Evolutionary conservation across 2,329 filamentous ascomycete genomes (phyloP).

Genomic region (Trichoderma afroharzianum): DNA sequence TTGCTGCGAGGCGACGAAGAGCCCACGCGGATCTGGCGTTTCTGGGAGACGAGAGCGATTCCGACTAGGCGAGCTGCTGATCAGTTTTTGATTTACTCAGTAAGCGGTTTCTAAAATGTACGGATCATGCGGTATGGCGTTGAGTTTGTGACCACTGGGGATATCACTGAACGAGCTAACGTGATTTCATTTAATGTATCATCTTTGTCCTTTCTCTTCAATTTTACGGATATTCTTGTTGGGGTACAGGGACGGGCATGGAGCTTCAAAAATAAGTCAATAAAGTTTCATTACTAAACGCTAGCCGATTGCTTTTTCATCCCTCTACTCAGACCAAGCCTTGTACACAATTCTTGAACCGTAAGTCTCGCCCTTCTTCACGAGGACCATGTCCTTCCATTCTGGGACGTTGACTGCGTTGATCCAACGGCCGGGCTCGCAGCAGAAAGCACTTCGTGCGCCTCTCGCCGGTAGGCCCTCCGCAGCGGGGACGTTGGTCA

Average conservation of each 20-base stretch:
- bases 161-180: not conserved
- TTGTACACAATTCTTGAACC: conserved; percentile 79
- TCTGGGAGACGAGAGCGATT: conserved; percentile 66
- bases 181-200: not conserved
- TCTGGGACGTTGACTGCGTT: conserved; percentile 80
- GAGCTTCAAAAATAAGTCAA: not conserved
- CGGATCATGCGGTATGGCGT: not conserved
- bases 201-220: not conserved
- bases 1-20: conserved; percentile 45
- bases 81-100: not conserved
- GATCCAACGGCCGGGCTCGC: conserved; percentile 87
- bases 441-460: conserved; percentile 75
- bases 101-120: not conserved
- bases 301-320: conserved; percentile 35
- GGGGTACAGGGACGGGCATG: not conserved
- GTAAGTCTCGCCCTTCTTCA: conserved; percentile 83
- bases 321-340: conserved; percentile 76
- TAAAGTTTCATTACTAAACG: not conserved
- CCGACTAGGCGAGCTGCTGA: conserved; percentile 41
- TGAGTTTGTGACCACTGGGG: not conserved
- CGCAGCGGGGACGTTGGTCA: conserved; percentile 70
- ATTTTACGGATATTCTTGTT: not conserved
- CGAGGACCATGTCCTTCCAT: conserved; percentile 73
- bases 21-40: conserved; percentile 59
- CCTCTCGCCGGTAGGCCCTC: conserved; percentile 61